These are phyloP conservation scores for Casuarina cunninghamiana DNA, from an alignment of 306 rosid genomes.

Conservation along the genomic window DNA sequence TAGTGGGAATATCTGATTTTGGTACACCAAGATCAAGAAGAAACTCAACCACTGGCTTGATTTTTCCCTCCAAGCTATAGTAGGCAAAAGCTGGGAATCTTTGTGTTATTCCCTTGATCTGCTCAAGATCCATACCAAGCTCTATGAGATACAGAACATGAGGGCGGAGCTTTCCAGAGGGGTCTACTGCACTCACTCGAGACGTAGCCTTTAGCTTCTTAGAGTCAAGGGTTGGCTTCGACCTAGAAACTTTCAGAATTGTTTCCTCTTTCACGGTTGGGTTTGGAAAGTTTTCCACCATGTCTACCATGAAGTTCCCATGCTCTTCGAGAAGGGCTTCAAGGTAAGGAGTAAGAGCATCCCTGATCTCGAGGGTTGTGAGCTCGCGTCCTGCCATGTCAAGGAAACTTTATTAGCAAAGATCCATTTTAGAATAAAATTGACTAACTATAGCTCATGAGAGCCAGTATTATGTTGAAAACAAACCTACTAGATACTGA, in stretches of 20 bases:
- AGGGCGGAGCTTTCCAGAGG: constrained; percentile 72
- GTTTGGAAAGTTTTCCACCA: constrained; percentile 78
- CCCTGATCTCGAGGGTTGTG: constrained; percentile 91
- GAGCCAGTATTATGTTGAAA: constrained; percentile 35
- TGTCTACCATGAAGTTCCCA: constrained; percentile 50
- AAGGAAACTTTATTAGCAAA: constrained; percentile 26
- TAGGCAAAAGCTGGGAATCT: constrained; percentile 74
- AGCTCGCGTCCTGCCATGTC: constrained; percentile 77
- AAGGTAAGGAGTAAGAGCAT: constrained; percentile 71
- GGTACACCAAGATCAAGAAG: constrained; percentile 83
- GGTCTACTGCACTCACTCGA: constrained; percentile 59
- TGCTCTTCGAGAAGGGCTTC: constrained; percentile 76
- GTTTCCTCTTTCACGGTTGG: constrained; percentile 58
- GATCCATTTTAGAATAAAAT: constrained; percentile 17
- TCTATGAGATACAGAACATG: constrained; percentile 74
- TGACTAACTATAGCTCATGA: not conserved
- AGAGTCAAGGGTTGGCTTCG: constrained; percentile 35
- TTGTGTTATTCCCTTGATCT: constrained; percentile 56
- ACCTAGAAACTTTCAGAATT: constrained; percentile 21
- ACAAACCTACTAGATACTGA: constrained; percentile 92
- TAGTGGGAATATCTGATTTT: constrained; percentile 60
- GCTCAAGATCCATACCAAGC: constrained; percentile 80
- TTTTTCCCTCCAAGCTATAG: constrained; percentile 88
- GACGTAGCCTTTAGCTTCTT: constrained; percentile 71
- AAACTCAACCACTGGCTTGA: constrained; percentile 90